A percentile compares a stretch with the other conserved stretches of the same genome.
Conservation (phyloP, 2,329 filamentous ascomycete genomes). For the Cladorrhinum sp. region DNA sequence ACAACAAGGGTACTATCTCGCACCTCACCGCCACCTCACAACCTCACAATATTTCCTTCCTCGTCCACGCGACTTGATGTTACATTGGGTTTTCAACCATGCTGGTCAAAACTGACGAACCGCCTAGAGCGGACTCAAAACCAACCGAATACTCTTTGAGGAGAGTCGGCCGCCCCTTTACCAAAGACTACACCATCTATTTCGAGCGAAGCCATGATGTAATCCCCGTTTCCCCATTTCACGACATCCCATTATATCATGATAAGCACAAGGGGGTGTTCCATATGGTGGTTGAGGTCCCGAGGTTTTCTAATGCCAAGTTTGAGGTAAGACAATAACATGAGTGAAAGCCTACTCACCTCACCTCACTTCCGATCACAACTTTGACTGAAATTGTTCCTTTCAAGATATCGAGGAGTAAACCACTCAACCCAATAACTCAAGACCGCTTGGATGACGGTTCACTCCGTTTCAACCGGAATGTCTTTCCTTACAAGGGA, state of each 20-base stretch:
- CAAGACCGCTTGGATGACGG: constrained; percentile 99
- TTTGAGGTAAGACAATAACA: constrained; percentile 67
- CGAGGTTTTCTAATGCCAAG: constrained; percentile 99
- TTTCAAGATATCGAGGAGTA: constrained; percentile 88
- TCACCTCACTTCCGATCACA: too few species aligned
- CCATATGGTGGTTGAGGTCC: constrained; percentile 99
- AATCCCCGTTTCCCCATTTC: constrained; percentile 87
- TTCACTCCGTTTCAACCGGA: constrained; percentile 96
- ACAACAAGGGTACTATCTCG: too few species aligned
- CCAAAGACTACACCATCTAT: constrained; percentile 92
- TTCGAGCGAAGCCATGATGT: constrained; percentile 72
- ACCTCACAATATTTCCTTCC: not conserved
- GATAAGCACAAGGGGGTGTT: constrained; percentile 90
- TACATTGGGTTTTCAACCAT: not conserved
- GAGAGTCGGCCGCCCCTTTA: constrained; percentile 85
- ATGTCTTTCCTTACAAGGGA: constrained; percentile 99
- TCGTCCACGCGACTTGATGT: not conserved
- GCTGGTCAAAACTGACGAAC: not conserved
- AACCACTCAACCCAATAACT: constrained; percentile 96
- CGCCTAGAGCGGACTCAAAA: not conserved
- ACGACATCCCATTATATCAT: constrained; percentile 96
- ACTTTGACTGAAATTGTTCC: too few species aligned
- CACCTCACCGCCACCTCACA: too few species aligned
- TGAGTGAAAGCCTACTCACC: not conserved
- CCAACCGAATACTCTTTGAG: constrained; percentile 61